Conservation (phyloP, 164 flowering plant species). For the Berberis vulgaris region DNA sequence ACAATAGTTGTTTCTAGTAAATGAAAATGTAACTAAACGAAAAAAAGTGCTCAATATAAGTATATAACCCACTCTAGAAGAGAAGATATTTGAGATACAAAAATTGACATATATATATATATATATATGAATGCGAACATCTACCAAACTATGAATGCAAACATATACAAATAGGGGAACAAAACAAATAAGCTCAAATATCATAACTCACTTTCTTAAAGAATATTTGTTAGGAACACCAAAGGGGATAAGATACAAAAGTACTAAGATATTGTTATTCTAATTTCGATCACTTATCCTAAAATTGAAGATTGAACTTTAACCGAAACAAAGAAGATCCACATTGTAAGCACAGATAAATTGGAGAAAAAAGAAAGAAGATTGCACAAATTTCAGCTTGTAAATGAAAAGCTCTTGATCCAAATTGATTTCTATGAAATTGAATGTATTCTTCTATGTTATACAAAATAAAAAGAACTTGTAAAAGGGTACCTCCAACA, state of each 20-base stretch:
- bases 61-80: neutral
- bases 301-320: neutral
- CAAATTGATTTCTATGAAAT: no score
- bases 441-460: neutral
- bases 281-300: no score
- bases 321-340: neutral
- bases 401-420: neutral
- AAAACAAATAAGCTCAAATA: neutral
- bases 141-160: neutral
- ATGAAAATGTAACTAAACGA: neutral
- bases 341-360: neutral
- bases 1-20: no score
- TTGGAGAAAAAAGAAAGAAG: neutral
- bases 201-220: neutral
- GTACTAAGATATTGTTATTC: no score
- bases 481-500: constrained; percentile 24
- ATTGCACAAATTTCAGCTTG: neutral
- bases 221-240: neutral
- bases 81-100: no score
- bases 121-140: neutral
- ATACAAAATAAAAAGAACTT: no score
- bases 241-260: no score
- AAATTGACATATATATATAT: no score
- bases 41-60: neutral
- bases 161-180: neutral